phyloP scores from a whole-genome alignment of 2,329 filamentous ascomycete genomes.

The Cercospora sp. region DNA sequence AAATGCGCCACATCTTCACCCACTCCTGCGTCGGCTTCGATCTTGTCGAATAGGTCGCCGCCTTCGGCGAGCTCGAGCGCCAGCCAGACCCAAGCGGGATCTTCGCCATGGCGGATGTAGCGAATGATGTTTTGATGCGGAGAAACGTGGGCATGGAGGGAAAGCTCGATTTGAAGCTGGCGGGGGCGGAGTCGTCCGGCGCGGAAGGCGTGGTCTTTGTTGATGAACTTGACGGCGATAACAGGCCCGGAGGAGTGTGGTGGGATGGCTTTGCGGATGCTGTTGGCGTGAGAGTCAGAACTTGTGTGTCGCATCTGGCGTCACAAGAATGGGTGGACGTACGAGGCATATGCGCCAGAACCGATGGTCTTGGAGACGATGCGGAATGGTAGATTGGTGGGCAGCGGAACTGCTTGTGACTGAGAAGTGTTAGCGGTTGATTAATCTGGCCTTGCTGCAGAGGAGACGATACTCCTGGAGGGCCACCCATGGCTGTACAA shows the following conservation, averaged over 20 bases:
- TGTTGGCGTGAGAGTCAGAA: constrained; percentile 40
- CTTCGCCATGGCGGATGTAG: constrained; percentile 85
- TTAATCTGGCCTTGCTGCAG: not conserved
- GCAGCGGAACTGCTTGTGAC: constrained; percentile 87
- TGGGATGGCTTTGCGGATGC: constrained; percentile 90
- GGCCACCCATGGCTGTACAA: constrained; percentile 26
- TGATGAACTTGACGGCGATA: constrained; percentile 98
- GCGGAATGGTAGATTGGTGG: constrained; percentile 82
- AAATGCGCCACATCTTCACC: constrained; percentile 91
- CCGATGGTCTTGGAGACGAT: constrained; percentile 96
- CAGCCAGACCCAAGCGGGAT: constrained; percentile 89
- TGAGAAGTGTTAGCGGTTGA: constrained; percentile 40
- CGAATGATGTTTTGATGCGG: constrained; percentile 92
- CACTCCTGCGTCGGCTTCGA: constrained; percentile 96
- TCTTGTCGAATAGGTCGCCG: constrained; percentile 98
- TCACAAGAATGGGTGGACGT: constrained; percentile 38
- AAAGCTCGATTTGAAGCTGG: constrained; percentile 89
- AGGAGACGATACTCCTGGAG: constrained; percentile 33
- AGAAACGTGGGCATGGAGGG: constrained; percentile 76
- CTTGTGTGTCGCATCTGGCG: not conserved
- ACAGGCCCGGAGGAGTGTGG: constrained; percentile 67
- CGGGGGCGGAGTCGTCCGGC: constrained; percentile 85
- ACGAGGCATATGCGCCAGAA: constrained; percentile 96
- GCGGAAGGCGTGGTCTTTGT: constrained; percentile 90
- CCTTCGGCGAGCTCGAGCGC: constrained; percentile 97